Evolutionary conservation across 768 basidiomycete species (phyloP).

Genomic region (Tulasnella sp.): DNA sequence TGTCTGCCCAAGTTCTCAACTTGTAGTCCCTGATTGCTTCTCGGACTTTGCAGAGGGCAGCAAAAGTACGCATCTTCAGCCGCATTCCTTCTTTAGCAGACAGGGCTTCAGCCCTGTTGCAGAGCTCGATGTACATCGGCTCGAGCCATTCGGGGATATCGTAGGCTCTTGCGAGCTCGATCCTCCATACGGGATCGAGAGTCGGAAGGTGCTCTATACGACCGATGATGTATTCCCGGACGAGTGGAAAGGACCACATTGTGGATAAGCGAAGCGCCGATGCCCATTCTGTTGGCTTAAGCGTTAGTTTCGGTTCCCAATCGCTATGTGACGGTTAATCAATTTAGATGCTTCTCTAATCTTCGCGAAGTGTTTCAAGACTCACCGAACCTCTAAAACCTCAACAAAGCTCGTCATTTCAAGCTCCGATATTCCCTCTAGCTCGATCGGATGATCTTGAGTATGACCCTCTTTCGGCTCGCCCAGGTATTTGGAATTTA

Average conservation of each 20-base stretch:
- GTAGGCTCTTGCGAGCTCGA: not conserved
- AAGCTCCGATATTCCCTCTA: not conserved
- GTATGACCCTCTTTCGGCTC: not conserved
- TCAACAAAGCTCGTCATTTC: not conserved
- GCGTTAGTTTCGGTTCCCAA: not conserved
- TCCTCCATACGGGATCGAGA: not conserved
- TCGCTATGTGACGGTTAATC: not conserved
- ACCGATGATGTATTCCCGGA: not conserved
- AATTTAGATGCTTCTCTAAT: not conserved
- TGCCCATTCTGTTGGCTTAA: not conserved
- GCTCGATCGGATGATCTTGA: not conserved
- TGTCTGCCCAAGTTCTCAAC: not conserved
- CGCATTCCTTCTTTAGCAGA: not conserved
- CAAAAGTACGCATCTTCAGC: not conserved
- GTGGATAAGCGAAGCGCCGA: not conserved
- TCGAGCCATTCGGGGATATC: not conserved
- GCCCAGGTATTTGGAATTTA: not conserved
- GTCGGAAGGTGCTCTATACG: not conserved
- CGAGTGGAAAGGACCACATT: not conserved
- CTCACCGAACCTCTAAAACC: not conserved
- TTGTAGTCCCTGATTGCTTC: not conserved
- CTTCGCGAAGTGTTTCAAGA: not conserved
- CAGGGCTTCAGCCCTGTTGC: not conserved
- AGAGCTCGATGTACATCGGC: not conserved
- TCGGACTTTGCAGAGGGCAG: not conserved